phyloP scores from a whole-genome alignment of 2,329 filamentous ascomycete genomes.

The Penicillium sp. region DNA sequence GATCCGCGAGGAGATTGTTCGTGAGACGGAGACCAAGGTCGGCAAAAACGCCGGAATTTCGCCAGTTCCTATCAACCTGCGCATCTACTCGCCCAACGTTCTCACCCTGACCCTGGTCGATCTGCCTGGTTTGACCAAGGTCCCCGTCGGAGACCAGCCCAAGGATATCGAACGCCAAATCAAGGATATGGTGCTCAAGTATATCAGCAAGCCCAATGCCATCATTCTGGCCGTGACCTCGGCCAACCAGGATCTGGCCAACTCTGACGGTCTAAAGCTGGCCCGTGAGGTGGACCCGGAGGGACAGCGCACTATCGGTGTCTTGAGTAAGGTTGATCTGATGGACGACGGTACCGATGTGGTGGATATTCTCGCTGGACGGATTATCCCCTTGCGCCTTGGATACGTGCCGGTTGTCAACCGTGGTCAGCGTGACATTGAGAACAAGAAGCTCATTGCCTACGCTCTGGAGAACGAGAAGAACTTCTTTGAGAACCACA shows the following conservation, averaged over 20 bases:
- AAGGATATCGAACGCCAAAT: constrained; percentile 97
- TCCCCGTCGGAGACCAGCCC: constrained; percentile 93
- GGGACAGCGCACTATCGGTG: constrained; percentile 96
- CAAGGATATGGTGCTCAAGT: constrained; percentile 96
- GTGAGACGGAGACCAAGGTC: constrained; percentile 95
- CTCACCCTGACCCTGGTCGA: constrained; percentile 95
- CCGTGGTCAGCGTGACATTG: constrained; percentile 94
- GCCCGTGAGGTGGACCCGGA: constrained; percentile 96
- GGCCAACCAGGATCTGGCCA: constrained; percentile 96
- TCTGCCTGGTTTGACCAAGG: constrained; percentile 92
- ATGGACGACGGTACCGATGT: constrained; percentile 99
- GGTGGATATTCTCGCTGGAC: constrained; percentile 94
- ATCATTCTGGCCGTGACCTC: constrained; percentile 96
- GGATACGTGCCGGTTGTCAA: constrained; percentile 98
- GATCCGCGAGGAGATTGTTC: constrained; percentile 95
- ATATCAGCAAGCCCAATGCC: constrained; percentile 97
- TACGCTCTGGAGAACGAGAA: constrained; percentile 90
- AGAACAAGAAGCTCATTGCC: constrained; percentile 94
- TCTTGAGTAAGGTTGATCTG: constrained; percentile 96
- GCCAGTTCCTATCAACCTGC: constrained; percentile 91
- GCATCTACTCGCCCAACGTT: constrained; percentile 98
- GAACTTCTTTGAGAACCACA: constrained; percentile 97
- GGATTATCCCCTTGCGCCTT: constrained; percentile 90
- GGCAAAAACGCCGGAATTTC: constrained; percentile 96
- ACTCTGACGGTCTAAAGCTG: constrained; percentile 95